phyloP scores from a whole-genome alignment of 148 eudicot species.

The Dysphania ambrosioides region DNA sequence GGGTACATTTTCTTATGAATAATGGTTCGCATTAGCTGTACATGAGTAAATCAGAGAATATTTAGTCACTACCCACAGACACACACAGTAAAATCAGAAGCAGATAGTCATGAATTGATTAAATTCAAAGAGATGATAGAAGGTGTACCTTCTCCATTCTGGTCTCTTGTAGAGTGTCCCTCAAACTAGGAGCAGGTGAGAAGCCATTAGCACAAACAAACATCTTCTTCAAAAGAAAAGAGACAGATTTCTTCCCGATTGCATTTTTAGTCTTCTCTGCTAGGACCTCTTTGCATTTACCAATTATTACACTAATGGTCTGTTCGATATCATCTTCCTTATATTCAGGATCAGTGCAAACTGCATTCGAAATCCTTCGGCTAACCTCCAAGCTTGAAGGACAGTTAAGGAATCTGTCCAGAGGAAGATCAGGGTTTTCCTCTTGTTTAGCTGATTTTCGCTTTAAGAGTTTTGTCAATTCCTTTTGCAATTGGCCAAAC shows the following conservation, averaged over 20 bases:
- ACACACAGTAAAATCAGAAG: background rate
- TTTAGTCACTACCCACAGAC: background rate
- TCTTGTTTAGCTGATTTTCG: conserved; percentile 59
- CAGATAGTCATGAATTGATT: background rate
- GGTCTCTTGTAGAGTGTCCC: conserved; percentile 85
- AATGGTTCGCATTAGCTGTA: conserved; percentile 80
- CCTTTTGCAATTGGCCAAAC: conserved; percentile 72
- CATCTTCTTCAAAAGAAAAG: conserved; percentile 83
- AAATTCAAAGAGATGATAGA: background rate
- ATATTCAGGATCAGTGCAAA: conserved; percentile 47
- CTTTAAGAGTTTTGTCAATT: conserved; percentile 62
- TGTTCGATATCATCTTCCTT: conserved; percentile 81
- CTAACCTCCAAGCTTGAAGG: conserved; percentile 98
- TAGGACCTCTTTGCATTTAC: conserved; percentile 87
- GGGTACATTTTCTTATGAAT: conserved; percentile 73
- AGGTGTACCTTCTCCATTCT: conserved; percentile 93
- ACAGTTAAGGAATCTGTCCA: conserved; percentile 94
- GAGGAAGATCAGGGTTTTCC: conserved; percentile 60
- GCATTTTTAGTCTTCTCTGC: conserved; percentile 63
- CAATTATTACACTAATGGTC: conserved; percentile 84
- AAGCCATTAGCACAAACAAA: conserved; percentile 88
- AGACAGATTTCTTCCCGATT: conserved; percentile 66
- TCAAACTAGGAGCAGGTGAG: conserved; percentile 73
- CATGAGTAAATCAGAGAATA: conserved; percentile 12
- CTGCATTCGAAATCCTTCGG: conserved; percentile 57